Base-by-base conservation (phyloP, 1,139 yeast species). In the Protomyces pachydermus region DNA sequence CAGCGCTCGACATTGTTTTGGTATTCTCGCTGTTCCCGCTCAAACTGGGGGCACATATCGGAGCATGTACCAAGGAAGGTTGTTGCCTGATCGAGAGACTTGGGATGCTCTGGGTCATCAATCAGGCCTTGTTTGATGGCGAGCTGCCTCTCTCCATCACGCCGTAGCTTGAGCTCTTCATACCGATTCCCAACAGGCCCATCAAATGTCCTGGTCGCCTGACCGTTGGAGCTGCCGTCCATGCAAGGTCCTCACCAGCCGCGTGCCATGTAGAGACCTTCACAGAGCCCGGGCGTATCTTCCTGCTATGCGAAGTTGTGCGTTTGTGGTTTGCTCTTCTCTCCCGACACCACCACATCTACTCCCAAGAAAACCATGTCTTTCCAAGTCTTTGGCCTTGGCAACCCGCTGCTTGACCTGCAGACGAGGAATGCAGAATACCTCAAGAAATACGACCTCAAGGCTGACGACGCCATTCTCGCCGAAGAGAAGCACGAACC, bases 21-120 rank as follows among this genome's bases (percentile, higher is more conserved):
- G 65, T 87, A 84, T 6, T 88, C 84, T 76, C 99, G 82, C 72
- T 97, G 81, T 0, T 91, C 88, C 70, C 98, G 81, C 75, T 95
- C 98, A 75, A 87, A 93, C 0, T 84, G 83, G 0, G 99, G 98
- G 75, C 98, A 93, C 98, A 91, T 93, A 68, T 90, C 96, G 54
- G 79, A 74, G 75, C 98, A 95, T 0, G 96, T 83, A 2, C 99
- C 99, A 67, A 83, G 84, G 72, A 95, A 95, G 0, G 81, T 75
- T 60, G 91, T 90, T 1, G 98, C 98, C 69, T 91, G 96, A 67
- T 83, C 85, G 38, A 95, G 79, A 66, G 87, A 85, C 73, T 91
- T 91, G 54, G 91, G 84, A 0, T 83, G 84, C 69, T 90, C 91
- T 69, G 91, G 96, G 51, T 86, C 88, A 74, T 95, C 98, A 2